These are phyloP conservation scores for Candida succiphila DNA, from an alignment of 805 yeast genomes.

Conservation along the genomic window DNA sequence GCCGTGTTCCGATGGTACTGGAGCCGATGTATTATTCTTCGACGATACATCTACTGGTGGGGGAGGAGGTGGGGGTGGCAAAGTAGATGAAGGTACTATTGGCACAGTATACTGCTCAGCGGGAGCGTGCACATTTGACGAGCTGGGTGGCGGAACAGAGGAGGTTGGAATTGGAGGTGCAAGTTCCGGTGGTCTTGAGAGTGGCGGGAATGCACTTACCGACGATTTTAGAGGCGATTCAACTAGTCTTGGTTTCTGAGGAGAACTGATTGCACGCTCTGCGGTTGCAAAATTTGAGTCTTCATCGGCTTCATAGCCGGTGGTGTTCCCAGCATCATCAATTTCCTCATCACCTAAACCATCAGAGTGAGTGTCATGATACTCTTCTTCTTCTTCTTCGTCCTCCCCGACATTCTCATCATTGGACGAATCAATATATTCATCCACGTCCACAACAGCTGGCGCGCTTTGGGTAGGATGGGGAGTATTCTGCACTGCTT, in stretches of 20 bases:
- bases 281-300: slow-evolving; percentile 24
- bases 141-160: slow-evolving; percentile 7
- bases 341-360: neutral
- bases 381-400: slow-evolving; percentile 5
- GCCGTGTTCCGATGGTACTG: slow-evolving; percentile 17
- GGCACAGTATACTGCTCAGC: slow-evolving; percentile 6
- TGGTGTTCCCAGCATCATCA: slow-evolving; percentile 14
- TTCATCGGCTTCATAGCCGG: slow-evolving; percentile 70
- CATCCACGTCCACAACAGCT: slow-evolving; percentile 2
- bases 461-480: neutral
- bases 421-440: slow-evolving; percentile 1
- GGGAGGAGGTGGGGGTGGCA: slow-evolving; percentile 14
- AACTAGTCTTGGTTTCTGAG: slow-evolving; percentile 2
- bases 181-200: slow-evolving; percentile 1
- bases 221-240: slow-evolving; percentile 3
- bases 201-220: slow-evolving; percentile 1
- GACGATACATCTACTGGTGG: slow-evolving; percentile 9
- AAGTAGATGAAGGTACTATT: slow-evolving; percentile 8
- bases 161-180: slow-evolving; percentile 1
- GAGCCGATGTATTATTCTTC: slow-evolving; percentile 9
- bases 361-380: neutral
- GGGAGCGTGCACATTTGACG: slow-evolving; percentile 4
- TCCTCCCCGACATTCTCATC: slow-evolving; percentile 6
- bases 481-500: neutral
- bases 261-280: slow-evolving; percentile 2